Conservation (phyloP, 768 basidiomycete species). For the Imleria badia region DNA sequence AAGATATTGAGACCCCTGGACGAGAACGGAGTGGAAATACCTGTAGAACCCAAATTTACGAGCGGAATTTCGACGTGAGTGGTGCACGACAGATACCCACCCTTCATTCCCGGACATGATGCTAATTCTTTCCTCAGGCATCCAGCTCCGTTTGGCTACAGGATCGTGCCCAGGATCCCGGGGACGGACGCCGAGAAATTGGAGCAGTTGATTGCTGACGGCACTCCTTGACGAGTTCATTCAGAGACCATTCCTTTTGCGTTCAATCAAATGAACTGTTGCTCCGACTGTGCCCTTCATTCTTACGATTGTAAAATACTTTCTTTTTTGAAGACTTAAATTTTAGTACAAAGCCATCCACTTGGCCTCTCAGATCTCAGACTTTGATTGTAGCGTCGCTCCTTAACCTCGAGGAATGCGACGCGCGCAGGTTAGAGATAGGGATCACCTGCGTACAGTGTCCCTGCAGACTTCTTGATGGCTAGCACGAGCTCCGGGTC, state of each 20-base stretch:
- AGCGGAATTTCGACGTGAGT: not conserved
- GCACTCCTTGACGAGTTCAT: not conserved
- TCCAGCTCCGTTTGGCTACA: not conserved
- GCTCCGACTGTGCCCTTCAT: too few species aligned
- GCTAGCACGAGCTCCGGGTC: not conserved
- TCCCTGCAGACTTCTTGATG: not conserved
- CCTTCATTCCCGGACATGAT: not conserved
- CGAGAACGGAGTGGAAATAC: not conserved
- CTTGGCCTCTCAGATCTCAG: too few species aligned
- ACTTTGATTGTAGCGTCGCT: too few species aligned
- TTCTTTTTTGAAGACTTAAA: too few species aligned
- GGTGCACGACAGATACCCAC: not conserved
- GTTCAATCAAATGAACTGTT: too few species aligned
- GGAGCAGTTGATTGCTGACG: not conserved
- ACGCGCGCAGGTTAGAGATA: not conserved
- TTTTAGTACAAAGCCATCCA: too few species aligned
- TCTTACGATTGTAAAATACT: too few species aligned
- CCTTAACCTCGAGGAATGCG: not conserved
- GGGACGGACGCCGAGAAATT: not conserved
- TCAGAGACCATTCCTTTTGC: too few species aligned
- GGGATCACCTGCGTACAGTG: not conserved
- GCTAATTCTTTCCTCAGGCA: not conserved
- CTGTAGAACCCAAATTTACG: slow-evolving; percentile 4
- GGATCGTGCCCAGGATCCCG: not conserved
- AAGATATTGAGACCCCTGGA: not conserved